These are phyloP conservation scores for Cryoendolithus antarcticus DNA, from an alignment of 2,329 filamentous ascomycete species.

Conservation along the genomic window DNA sequence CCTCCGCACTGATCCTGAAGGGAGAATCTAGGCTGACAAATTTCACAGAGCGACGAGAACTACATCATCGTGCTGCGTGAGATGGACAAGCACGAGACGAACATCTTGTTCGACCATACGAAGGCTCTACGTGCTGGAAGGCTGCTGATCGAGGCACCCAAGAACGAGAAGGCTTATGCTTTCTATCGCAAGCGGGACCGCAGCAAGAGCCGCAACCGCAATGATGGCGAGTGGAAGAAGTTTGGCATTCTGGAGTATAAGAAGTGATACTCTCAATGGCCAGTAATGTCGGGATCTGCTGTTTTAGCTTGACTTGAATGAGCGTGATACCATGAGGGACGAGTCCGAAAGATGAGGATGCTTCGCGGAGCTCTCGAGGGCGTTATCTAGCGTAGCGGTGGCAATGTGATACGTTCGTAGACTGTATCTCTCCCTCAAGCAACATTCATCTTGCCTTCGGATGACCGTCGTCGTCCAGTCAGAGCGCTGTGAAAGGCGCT, in stretches of 20 bases:
- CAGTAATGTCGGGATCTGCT: too few species aligned
- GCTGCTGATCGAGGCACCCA: constrained; percentile 32
- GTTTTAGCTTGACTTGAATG: too few species aligned
- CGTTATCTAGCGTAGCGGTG: too few species aligned
- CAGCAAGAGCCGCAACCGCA: constrained; percentile 15
- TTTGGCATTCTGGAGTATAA: constrained; percentile 16
- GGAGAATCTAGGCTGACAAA: not conserved
- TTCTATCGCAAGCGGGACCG: constrained; percentile 28
- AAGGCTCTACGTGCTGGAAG: constrained; percentile 29
- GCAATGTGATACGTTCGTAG: too few species aligned
- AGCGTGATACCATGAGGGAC: too few species aligned
- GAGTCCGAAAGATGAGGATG: too few species aligned
- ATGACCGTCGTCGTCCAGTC: too few species aligned
- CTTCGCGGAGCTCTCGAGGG: too few species aligned
- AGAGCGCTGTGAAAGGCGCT: too few species aligned
- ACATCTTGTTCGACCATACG: constrained; percentile 40
- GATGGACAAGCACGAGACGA: constrained; percentile 36
- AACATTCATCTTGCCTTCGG: too few species aligned
- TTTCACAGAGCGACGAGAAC: constrained; percentile 27
- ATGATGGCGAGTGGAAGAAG: constrained; percentile 8
- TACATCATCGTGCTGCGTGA: constrained; percentile 40
- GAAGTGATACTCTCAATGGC: constrained; percentile 1
- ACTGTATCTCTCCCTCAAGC: too few species aligned
- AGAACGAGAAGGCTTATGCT: constrained; percentile 29
- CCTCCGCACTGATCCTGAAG: too few species aligned